Base-by-base conservation (phyloP, 495 filamentous ascomycete genomes). In the Penicillium macrosclerotiorum region DNA sequence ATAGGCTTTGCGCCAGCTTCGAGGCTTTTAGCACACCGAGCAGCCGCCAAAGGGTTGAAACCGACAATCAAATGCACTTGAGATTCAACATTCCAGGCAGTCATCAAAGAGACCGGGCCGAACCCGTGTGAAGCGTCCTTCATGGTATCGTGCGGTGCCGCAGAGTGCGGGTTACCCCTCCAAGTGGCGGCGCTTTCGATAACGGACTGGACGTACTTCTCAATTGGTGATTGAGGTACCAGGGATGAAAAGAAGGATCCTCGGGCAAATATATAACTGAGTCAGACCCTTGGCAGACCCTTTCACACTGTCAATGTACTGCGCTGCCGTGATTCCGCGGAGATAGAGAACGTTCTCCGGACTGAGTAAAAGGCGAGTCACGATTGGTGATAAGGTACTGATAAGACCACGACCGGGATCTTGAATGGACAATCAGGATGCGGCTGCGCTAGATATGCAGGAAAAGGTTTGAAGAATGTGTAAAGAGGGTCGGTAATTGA, bases 51-150 rank as follows among this genome's bases (percentile, higher is more conserved):
- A 33, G 93, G 83, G 63, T 88, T 92, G 24, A 86, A 81, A 25
- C 94, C 93, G 37, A 96, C 59, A 35, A 98, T 83, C 29, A 98
- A 71, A 64, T 97, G 93, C 37, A 91, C 68, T 53, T 96, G 90
- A 2, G 75, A 78, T 1, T 81, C 77, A 34, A 77, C 85, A 57
- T 96, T 83, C 46, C 84, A 74, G 7, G 90, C 84, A 26, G 89
- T 85, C 37, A 98, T 78, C 19, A 98, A 73, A 9, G 88, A 68
- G 24, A 48, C 56, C 23, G 54, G 43, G 24, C 47, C 49, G 12
- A 50, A 45, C 18, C 44, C 53, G n/a, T 54, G 55, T 32, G 51
- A 58, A 23, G 61, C 60, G 40, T 69, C 62, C 34, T 60, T 69
- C 67, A 72, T 72, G 3, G 19, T 65, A 52, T 45, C 40, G 29